phyloP scores from a whole-genome alignment of 495 filamentous ascomycete genomes.

The Talaromyces ruber region DNA sequence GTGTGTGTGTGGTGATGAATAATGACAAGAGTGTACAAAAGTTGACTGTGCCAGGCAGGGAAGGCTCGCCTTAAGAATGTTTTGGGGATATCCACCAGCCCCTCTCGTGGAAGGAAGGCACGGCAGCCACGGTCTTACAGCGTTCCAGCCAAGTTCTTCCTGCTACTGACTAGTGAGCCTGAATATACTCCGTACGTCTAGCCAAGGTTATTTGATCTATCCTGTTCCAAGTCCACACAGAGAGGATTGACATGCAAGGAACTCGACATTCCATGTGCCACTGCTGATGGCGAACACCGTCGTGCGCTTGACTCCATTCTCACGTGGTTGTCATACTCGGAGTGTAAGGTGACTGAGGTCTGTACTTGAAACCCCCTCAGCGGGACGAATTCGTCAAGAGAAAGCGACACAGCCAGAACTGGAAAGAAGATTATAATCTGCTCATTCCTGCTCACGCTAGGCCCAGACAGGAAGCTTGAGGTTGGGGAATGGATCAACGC shows the following conservation, averaged over 20 bases:
- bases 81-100: neutral
- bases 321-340: neutral
- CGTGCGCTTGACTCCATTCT: neutral
- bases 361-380: neutral
- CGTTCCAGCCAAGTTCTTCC: no score
- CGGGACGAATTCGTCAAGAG: neutral
- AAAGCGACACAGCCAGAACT: neutral
- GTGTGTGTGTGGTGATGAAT: neutral
- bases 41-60: neutral
- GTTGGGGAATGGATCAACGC: neutral
- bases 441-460: constrained; percentile 8
- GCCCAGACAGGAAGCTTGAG: neutral
- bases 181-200: neutral
- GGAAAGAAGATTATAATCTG: constrained; percentile 6
- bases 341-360: no score
- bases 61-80: neutral
- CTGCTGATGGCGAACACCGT: neutral
- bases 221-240: neutral
- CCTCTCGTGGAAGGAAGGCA: neutral
- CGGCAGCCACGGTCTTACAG: neutral
- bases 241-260: neutral
- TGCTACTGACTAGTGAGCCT: neutral
- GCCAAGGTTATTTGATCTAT: neutral
- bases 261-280: neutral
- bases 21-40: neutral